These are phyloP conservation scores for Trichoderma asperelloides DNA, from an alignment of 495 filamentous ascomycete species.

Conservation along the genomic window DNA sequence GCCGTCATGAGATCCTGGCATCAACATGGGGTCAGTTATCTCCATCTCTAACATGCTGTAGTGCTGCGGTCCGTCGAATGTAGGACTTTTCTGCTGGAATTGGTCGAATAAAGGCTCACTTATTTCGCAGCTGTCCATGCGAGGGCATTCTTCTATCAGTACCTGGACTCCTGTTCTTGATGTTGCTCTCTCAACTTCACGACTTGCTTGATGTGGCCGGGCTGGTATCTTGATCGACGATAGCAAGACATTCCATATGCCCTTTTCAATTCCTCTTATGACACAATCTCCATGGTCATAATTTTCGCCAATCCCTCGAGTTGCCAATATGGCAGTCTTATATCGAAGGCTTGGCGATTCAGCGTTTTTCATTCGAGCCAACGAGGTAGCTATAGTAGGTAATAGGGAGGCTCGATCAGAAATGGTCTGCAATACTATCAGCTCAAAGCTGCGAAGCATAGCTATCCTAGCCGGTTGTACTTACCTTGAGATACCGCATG, in stretches of 20 bases:
- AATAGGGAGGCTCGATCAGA: neutral
- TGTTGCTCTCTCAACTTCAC: neutral
- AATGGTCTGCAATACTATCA: neutral
- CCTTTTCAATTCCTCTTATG: neutral
- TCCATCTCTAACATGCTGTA: neutral
- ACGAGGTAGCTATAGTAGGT: neutral
- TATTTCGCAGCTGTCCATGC: neutral
- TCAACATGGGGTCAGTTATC: neutral
- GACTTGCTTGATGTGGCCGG: neutral
- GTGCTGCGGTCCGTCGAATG: neutral
- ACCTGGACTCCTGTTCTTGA: too few relatives aligned
- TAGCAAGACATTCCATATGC: neutral
- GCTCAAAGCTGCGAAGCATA: neutral
- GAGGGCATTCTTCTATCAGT: neutral
- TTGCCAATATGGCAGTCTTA: neutral
- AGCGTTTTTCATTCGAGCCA: slow-evolving; percentile 8
- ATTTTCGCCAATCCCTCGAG: neutral
- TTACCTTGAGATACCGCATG: neutral
- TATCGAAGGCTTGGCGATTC: slow-evolving; percentile 4
- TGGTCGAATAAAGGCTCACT: neutral
- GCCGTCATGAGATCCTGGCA: neutral
- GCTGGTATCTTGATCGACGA: neutral
- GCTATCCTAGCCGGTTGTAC: neutral
- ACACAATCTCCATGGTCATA: neutral
- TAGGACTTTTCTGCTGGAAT: neutral